phyloP scores from a whole-genome alignment of 306 rosid species.

The Biancaea sappan region DNA sequence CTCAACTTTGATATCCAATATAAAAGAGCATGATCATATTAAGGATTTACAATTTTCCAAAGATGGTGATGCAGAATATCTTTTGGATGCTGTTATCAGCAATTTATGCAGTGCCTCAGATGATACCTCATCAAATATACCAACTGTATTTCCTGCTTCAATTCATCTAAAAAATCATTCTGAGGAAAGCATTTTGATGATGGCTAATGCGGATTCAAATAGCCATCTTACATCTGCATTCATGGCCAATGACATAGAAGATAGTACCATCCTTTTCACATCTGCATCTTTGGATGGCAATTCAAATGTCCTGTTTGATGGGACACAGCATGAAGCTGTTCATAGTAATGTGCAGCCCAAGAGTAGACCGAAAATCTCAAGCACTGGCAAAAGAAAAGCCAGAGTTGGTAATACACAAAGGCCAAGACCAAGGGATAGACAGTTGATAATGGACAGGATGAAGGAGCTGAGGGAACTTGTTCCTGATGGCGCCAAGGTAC shows the following conservation, averaged over 20 bases:
- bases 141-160: constrained; percentile 36
- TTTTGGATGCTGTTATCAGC: constrained; percentile 49
- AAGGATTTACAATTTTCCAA: constrained; percentile 35
- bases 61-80: constrained; percentile 42
- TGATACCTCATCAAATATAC: constrained; percentile 41
- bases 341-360: constrained; percentile 22
- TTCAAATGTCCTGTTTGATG: constrained; percentile 40
- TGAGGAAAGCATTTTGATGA: constrained; percentile 38
- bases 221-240: constrained; percentile 37
- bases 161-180: constrained; percentile 43
- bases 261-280: constrained; percentile 22
- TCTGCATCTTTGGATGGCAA: constrained; percentile 49
- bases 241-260: constrained; percentile 30
- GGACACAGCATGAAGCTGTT: constrained; percentile 34
- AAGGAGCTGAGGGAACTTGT: constrained; percentile 90
- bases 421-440: constrained; percentile 90
- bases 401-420: constrained; percentile 45
- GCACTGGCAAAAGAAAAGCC: constrained; percentile 44
- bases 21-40: constrained; percentile 35
- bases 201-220: constrained; percentile 31
- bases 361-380: constrained; percentile 44
- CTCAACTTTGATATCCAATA: constrained; percentile 40
- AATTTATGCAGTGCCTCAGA: constrained; percentile 43
- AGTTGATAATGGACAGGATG: constrained; percentile 86
- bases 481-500: constrained; percentile 82